Evolutionary conservation across 495 filamentous ascomycete species (phyloP), one percentile per base, ranked within the genome.

Genomic region (Coniosporium apollinis): DNA sequence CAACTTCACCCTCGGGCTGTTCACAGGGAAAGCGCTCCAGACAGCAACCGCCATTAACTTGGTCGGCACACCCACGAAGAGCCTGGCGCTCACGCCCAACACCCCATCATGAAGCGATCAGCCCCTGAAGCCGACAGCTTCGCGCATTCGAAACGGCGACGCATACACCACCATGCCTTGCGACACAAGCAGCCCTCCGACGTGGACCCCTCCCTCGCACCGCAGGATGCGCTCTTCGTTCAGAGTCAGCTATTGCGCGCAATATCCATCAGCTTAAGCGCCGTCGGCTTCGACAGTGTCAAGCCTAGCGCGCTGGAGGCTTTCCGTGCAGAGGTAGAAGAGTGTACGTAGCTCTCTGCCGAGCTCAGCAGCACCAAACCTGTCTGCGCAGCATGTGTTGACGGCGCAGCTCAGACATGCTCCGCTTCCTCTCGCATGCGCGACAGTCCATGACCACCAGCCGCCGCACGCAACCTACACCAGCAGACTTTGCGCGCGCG

Each of bases 401-500:
- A 31, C 16, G 7, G 15, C 8, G 29, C n/a, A n/a, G n/a, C 15
- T 44, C 34, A 78, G 73, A 79, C 59, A 67, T 77, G 50, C 42
- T 64, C 20, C 56, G 63, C 36, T 62, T 79, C 36, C 54, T 72
- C 9, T 60, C 61, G 13, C 55, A 62, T 33, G 60, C 81, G 19
- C 65, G 64, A 17, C 56, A 67, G 24, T 74, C 76, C 4, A 79
- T 83, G 72, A 53, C 61, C 19, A 57, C 66, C 10, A 59, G 60
- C 14, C 64, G 79, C 19, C 72, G 80, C 11, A 59, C 62, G 11
- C 60, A 67, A 31, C 67, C 78, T 3, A 70, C 73, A 10, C 70
- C 79, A 11, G 61, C 69, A 25, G 80, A 86, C 53, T 84, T 82
- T 48, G 65, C 75, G 29, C 65, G 69, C 43, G 76, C 74, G 24